phyloP scores from a whole-genome alignment of 2,329 filamentous ascomycete species.

The Elsinoe ampelina region DNA sequence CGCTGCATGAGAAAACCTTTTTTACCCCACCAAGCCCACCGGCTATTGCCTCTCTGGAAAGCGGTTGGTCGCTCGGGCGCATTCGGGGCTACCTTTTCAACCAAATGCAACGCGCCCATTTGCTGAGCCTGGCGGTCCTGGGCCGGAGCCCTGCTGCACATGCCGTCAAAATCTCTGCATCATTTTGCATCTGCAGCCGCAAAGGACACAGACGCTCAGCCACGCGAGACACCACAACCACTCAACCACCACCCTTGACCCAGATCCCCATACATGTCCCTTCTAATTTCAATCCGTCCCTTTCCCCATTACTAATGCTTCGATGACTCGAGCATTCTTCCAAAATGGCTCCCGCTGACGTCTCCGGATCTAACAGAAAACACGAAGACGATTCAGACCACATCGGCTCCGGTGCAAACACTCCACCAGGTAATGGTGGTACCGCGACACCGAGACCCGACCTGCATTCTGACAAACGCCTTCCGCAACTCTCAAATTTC shows the following conservation, averaged over 20 bases:
- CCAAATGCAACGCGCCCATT: constrained; percentile 1
- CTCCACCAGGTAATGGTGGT: constrained; percentile 58
- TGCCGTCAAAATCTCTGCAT: constrained; percentile 14
- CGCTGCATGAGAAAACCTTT: constrained; percentile 4
- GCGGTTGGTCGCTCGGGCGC: constrained; percentile 10
- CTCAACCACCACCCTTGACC: not conserved
- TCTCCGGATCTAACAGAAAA: constrained; percentile 31
- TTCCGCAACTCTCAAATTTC: constrained; percentile 83
- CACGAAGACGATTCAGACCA: constrained; percentile 68
- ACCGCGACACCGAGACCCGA: constrained; percentile 90
- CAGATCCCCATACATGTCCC: constrained; percentile 4
- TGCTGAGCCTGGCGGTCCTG: not conserved
- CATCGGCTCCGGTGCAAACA: constrained; percentile 71
- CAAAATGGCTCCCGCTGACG: constrained; percentile 25
- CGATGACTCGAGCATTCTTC: constrained; percentile 15
- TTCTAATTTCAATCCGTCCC: constrained; percentile 14
- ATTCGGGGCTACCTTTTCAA: constrained; percentile 3
- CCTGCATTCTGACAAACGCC: constrained; percentile 74
- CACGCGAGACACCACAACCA: constrained; percentile 5
- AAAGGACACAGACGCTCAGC: not conserved
- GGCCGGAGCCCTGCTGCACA: not conserved
- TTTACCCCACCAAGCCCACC: constrained; percentile 9
- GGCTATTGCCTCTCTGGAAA: not conserved
- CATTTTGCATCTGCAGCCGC: constrained; percentile 3
- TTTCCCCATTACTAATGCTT: constrained; percentile 21